These are phyloP conservation scores for Gremmenia infestans DNA, from an alignment of 2,329 filamentous ascomycete species.

Conservation along the genomic window DNA sequence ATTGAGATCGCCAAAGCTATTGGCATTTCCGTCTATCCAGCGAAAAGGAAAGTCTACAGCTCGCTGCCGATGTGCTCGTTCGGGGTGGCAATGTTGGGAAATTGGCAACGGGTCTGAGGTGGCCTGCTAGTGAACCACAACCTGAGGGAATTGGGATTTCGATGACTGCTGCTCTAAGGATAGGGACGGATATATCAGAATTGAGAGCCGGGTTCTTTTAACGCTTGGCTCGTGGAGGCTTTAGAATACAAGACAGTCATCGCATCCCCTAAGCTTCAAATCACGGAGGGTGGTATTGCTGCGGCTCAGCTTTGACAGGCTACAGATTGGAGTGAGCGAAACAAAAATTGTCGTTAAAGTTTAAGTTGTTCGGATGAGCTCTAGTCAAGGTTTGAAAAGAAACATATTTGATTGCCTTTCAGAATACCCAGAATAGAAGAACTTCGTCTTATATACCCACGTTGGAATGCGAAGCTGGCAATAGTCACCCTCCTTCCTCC, in stretches of 20 bases:
- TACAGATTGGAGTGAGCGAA: constrained; percentile 14
- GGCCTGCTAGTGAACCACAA: not conserved
- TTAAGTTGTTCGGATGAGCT: no score
- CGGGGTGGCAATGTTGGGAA: constrained; percentile 8
- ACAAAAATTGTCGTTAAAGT: constrained; percentile 17
- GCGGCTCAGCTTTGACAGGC: no score
- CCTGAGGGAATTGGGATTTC: constrained; percentile 11
- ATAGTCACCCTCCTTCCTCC: no score
- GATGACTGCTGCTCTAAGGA: not conserved
- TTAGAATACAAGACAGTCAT: constrained; percentile 12
- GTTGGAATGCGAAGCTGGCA: no score
- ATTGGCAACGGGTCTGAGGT: not conserved
- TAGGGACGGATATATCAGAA: constrained; percentile 2
- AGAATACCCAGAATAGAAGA: no score
- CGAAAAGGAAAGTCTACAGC: not conserved
- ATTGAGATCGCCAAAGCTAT: no score
- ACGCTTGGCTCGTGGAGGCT: constrained; percentile 11
- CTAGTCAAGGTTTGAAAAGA: no score
- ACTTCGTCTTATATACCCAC: no score
- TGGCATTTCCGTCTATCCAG: not conserved
- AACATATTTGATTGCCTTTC: no score
- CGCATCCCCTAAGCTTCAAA: constrained; percentile 10
- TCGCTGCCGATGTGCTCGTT: constrained; percentile 2
- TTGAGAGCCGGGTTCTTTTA: constrained; percentile 14
- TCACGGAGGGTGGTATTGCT: constrained; percentile 13